Base-by-base conservation (phyloP, 495 filamentous ascomycete genomes). In the Neohortaea acidophila region DNA sequence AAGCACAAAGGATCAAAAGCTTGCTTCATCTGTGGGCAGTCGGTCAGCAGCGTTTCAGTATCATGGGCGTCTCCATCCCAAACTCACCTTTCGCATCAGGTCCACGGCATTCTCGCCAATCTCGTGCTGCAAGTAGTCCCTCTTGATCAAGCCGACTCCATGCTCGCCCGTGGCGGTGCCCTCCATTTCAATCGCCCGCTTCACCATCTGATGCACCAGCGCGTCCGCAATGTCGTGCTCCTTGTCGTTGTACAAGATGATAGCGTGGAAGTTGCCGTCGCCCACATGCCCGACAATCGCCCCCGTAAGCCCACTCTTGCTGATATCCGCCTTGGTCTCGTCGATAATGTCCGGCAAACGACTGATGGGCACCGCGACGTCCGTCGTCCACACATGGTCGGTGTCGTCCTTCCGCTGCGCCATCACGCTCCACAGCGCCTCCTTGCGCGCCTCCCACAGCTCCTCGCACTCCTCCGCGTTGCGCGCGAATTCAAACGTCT, bases 101-200 rank as follows among this genome's bases (percentile, higher is more conserved):
- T 84, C 81, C 0, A 87, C 82, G 0, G 79, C 82, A 2, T 51
- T 61, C 58, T 71, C 61, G 3, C 80, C 79, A 31, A 86, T 58
- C 54, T 87, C 81, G 47, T 80, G 75, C 9, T 70, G 62, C 19
- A 87, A 62, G 49, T 85, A 85, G 52, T 86, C 81, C 44, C 82
- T 63, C 64, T 87, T 87, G 36, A 85, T 75, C 20, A 87, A 59
- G 10, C 81, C 81, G 21, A 87, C 72, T 30, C 81, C 81, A 51
- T 87, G 81, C 59, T 87, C 81, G 11, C 81, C 81, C 8, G 82
- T 85, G 3, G 83, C 78, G 2, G 81, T 87, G 6, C 81, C 81
- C 51, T 87, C 81, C 62, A 85, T 72, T 59, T 81, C 77, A 15
- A 86, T 70, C 4, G 81, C 81, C 33, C 79, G 63, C 66, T 84